Conservation (phyloP, 306 rosid species). For the Cucumis hystrix region DNA sequence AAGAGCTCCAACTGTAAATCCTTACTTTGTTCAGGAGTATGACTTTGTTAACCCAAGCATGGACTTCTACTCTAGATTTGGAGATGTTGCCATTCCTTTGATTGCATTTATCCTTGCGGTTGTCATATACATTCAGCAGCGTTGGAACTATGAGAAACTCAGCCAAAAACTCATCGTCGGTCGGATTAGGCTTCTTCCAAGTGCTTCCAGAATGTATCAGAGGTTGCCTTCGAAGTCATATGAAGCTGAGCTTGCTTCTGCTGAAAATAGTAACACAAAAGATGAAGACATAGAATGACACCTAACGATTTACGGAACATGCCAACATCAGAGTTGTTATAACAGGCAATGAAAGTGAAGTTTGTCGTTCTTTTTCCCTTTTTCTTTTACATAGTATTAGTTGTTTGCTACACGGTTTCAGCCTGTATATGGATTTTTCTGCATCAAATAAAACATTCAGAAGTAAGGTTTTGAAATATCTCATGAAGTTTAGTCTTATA, state of each 20-base stretch:
- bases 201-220: constrained; percentile 43
- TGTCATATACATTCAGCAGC: constrained; percentile 58
- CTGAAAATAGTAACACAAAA: constrained; percentile 20
- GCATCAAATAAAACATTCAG: neutral
- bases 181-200: constrained; percentile 44
- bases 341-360: neutral
- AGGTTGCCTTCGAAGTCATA: constrained; percentile 48
- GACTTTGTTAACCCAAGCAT: constrained; percentile 60
- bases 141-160: constrained; percentile 55
- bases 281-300: constrained; percentile 30
- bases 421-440: neutral
- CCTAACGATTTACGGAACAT: neutral
- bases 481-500: neutral
- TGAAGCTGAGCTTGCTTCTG: constrained; percentile 72
- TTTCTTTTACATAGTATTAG: neutral
- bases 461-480: neutral
- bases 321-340: neutral
- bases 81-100: constrained; percentile 60
- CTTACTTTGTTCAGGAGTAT: constrained; percentile 50
- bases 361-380: neutral
- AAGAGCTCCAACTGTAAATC: constrained; percentile 45
- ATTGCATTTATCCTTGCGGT: constrained; percentile 51
- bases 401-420: neutral
- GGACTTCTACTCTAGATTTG: constrained; percentile 64
- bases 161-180: constrained; percentile 38